Conservation (phyloP, 148 eudicot genomes). For the Tetragonia tetragonoides region DNA sequence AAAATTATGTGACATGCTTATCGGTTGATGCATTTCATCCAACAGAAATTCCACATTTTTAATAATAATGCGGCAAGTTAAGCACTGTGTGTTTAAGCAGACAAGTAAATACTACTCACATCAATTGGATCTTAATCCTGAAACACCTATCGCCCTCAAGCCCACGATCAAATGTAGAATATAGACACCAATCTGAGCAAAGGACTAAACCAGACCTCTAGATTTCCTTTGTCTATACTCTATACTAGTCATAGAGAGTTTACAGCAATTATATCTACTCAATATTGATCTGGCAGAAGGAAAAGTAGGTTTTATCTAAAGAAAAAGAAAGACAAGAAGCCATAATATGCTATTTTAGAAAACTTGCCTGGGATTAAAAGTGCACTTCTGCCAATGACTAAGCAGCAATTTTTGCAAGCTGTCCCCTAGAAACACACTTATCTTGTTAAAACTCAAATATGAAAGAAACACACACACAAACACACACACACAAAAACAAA, state of each 20-base stretch:
- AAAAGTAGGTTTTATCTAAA: background rate
- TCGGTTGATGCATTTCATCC: background rate
- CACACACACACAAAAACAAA: background rate
- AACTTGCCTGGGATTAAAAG: constrained; percentile 89
- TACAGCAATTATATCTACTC: background rate
- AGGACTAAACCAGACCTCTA: background rate
- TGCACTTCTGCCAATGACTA: constrained; percentile 90
- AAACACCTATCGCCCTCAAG: background rate
- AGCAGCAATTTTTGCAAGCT: constrained; percentile 90
- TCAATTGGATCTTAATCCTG: no score
- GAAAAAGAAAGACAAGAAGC: background rate
- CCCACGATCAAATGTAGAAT: background rate
- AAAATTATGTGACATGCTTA: background rate
- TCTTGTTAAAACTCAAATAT: background rate
- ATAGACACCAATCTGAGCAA: background rate
- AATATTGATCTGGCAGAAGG: no score
- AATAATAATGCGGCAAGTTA: background rate
- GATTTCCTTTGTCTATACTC: background rate
- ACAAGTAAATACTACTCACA: background rate
- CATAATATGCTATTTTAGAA: constrained; percentile 9
- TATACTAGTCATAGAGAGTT: background rate
- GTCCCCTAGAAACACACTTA: constrained; percentile 52
- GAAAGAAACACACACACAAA: no score
- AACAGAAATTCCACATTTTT: background rate
- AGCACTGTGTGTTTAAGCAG: background rate